These are phyloP conservation scores for Amanita pseudoporphyria DNA, from an alignment of 768 basidiomycete species.

Conservation along the genomic window DNA sequence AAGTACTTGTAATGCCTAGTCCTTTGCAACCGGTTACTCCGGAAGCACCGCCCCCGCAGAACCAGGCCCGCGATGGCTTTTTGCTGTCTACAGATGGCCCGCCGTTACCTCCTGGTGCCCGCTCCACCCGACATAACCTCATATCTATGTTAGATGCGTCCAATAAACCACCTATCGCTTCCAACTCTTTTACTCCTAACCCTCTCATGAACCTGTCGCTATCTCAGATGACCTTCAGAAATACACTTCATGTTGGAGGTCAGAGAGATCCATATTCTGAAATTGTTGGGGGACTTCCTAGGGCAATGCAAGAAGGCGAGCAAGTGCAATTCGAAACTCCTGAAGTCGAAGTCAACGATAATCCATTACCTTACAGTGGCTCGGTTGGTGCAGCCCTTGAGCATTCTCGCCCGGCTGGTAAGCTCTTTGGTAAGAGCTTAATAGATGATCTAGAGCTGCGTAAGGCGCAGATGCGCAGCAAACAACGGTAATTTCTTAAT, in stretches of 20 bases:
- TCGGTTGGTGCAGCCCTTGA: conserved; percentile 21
- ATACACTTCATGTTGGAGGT: conserved; percentile 63
- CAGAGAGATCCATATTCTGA: conserved; percentile 56
- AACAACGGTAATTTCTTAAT: conserved; percentile 54
- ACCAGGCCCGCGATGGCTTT: conserved; percentile 46
- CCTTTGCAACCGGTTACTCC: conserved; percentile 52
- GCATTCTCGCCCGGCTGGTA: conserved; percentile 57
- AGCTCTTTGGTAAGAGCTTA: conserved; percentile 77
- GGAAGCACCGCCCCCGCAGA: conserved; percentile 23
- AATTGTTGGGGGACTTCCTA: conserved; percentile 50
- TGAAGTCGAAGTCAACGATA: conserved; percentile 26
- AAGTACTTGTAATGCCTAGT: conserved; percentile 91
- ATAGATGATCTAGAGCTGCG: conserved; percentile 84
- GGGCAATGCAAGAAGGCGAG: conserved; percentile 73
- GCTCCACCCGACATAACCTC: conserved; percentile 43
- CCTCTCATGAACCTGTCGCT: conserved; percentile 63
- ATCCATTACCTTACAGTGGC: conserved; percentile 6
- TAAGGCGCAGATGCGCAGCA: conserved; percentile 74
- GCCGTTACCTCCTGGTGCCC: conserved; percentile 69
- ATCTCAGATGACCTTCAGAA: conserved; percentile 82
- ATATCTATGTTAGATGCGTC: conserved; percentile 24
- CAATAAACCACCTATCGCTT: conserved; percentile 30
- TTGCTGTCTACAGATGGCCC: conserved; percentile 58
- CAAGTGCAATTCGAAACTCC: conserved; percentile 44
- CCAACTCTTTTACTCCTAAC: conserved; percentile 71